These are phyloP conservation scores for Yarrowia alimentaria DNA, from an alignment of 805 yeast species.

Conservation along the genomic window DNA sequence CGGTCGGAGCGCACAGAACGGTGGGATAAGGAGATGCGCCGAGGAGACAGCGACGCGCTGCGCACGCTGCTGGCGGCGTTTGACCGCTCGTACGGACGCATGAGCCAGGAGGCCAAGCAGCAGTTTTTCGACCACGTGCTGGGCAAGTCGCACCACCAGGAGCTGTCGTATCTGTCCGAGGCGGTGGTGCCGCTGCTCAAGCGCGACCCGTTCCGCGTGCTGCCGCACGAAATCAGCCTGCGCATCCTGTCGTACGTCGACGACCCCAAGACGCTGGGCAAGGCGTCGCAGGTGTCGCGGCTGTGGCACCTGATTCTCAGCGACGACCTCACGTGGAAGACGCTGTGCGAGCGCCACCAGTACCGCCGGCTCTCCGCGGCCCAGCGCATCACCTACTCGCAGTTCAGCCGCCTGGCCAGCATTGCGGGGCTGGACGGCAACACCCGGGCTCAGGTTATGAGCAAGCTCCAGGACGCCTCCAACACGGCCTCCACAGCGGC, in stretches of 20 bases:
- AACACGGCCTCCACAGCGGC: background rate
- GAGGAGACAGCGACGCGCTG: slow-evolving; percentile 2
- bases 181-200: slow-evolving; percentile 42
- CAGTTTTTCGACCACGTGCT: slow-evolving; percentile 15
- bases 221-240: slow-evolving; percentile 80
- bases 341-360: slow-evolving; percentile 41
- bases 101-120: slow-evolving; percentile 5
- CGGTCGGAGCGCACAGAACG: too few relatives aligned
- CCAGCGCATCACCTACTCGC: slow-evolving; percentile 21
- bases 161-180: slow-evolving; percentile 34
- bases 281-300: slow-evolving; percentile 87
- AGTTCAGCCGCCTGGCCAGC: slow-evolving; percentile 8
- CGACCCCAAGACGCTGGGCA: slow-evolving; percentile 78
- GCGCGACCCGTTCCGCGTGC: slow-evolving; percentile 45
- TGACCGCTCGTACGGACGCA: slow-evolving; percentile 1
- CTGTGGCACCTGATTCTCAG: slow-evolving; percentile 58
- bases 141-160: slow-evolving; percentile 22
- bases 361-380: slow-evolving; percentile 42
- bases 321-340: slow-evolving; percentile 47
- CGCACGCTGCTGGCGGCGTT: slow-evolving; percentile 1
- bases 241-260: slow-evolving; percentile 82
- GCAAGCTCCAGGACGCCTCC: background rate
- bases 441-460: background rate
- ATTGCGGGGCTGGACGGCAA: too few relatives aligned
- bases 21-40: too few relatives aligned